Base-by-base conservation (phyloP, 371 early-diverging fungal genomes). In the Entomophthora muscae region DNA sequence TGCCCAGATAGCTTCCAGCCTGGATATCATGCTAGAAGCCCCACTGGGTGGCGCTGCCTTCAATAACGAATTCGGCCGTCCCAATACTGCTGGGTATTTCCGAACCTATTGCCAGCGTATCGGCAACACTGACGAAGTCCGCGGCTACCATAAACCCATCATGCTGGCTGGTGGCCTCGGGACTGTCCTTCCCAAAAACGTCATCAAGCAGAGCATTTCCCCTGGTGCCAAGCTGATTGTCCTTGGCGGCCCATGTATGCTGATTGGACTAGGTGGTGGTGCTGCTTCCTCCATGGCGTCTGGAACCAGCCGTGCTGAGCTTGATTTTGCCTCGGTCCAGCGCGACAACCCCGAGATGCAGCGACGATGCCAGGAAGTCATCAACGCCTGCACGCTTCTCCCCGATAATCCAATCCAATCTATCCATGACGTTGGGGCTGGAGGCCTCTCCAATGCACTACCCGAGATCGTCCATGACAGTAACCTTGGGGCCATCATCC, bases 151-250 rank as follows among this genome's bases (percentile, higher is more conserved):
- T 72, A 97, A 97, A 75, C 98, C 98, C 32, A 95, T 97, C 71
- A 97, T 95, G 98, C 81, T 97, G 69, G 96, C 98, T 27, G 98
- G 98, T 69, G 98, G 98, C 63, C 76, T 96, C 63, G 98, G 98
- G 65, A 83, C 85, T 29, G 82, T 97, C 53, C 85, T 92, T 33
- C 86, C 88, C 57, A 77, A 77, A 70, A 93, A 95, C 57, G 82
- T 91, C 42, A 77, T 82, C 62, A 97, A 97, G 75, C 76, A 82
- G 65, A 76, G 79, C 57, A 91, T 97, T 64, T 66, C 76, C 1
- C 83, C 90, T 3, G 93, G 91, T 33, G 82, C 90, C 60, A 79
- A 79, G 51, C 73, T 97, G 65, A 78, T 94, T 60, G 94, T 95
- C 0, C 72, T 97, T 53, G 98, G 98, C 69, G 98, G 98, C 0